Evolutionary conservation across 2,329 filamentous ascomycete species (phyloP), one percentile per base, ranked within the genome.

Genomic region (Trichophyton equinum): DNA sequence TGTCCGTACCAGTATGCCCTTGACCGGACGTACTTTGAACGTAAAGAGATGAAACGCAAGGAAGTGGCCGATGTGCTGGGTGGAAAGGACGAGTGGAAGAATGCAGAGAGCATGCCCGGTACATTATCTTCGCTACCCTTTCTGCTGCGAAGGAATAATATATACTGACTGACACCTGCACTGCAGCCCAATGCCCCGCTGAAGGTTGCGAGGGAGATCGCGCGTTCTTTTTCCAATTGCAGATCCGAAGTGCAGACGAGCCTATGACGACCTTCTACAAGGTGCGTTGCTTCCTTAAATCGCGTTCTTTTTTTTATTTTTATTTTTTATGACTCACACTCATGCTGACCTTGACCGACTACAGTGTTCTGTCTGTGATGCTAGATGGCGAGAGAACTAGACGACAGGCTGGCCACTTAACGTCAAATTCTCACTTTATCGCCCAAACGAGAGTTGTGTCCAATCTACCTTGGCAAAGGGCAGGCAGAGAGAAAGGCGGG

Each of bases 181-280:
- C 27, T 62, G 44, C 68, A 83, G 87, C 87, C 57, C 89, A 94
- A 81, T 99, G 94, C 74, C 85, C 88, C 27, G 85, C 85, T 64
- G 85, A 91, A 46, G 81, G 81, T 61, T 99, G 94, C 78, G 81
- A 88, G 70, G 90, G 90, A 64, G 81, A 84, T 63, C 85, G 90
- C 77, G 94, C 94, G 2, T 95, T 91, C 65, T 97, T 92, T 78
- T 95, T 91, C 79, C 90, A 96, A 79, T 85, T 97, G 68, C 94
- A 99, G 81, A 97, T 97, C 76, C 85, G 94, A 68, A 95, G 90
- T 79, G 94, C 94, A 59, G 94, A 99, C 77, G 94, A 99, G 80
- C 94, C 94, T 63, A 96, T 96, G 88, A 99, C 94, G 66, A 92
- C 85, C 63, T 97, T 97, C 76, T 95, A 87, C 77, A 94, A 91